Percentiles rank a stretch among this genome's conserved stretches.
phyloP scores from a whole-genome alignment of 306 rosid genomes.

The Abrus precatorius region DNA sequence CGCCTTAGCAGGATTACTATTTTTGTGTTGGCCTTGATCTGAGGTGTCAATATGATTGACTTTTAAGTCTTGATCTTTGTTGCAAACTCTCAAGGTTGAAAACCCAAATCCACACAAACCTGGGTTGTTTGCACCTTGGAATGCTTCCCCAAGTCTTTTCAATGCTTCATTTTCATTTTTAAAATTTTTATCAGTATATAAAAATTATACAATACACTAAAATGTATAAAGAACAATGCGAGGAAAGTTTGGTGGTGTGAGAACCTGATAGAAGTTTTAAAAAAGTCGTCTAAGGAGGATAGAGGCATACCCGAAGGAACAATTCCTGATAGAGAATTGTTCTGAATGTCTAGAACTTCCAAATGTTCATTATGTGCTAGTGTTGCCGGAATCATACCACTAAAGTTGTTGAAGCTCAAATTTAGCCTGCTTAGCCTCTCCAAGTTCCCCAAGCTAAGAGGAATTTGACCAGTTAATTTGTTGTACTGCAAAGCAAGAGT shows the following conservation, averaged over 20 bases:
- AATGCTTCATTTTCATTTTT: slow-evolving; percentile 64
- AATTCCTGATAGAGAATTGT: slow-evolving; percentile 79
- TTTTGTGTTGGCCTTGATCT: slow-evolving; percentile 44
- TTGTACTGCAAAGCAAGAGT: slow-evolving; percentile 82
- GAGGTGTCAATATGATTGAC: slow-evolving; percentile 48
- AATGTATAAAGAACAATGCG: neutral
- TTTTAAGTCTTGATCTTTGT: slow-evolving; percentile 37
- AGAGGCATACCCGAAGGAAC: slow-evolving; percentile 74
- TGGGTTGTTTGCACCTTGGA: slow-evolving; percentile 76
- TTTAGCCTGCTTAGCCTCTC: slow-evolving; percentile 67
- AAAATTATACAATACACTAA: neutral
- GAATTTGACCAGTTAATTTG: slow-evolving; percentile 72
- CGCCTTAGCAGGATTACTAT: slow-evolving; percentile 41
- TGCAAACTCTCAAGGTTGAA: slow-evolving; percentile 67
- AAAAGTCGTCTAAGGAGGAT: neutral
- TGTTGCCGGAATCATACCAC: slow-evolving; percentile 67
- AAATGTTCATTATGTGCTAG: slow-evolving; percentile 57
- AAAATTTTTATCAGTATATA: slow-evolving; percentile 45
- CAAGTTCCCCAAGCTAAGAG: slow-evolving; percentile 71
- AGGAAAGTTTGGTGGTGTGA: neutral
- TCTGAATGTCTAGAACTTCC: slow-evolving; percentile 67
- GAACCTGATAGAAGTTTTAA: neutral
- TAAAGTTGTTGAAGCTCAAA: slow-evolving; percentile 83
- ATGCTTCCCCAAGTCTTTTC: slow-evolving; percentile 69
- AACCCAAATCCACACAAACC: slow-evolving; percentile 78